A percentile compares a stretch with the other conserved stretches of the same genome.
Evolutionary conservation across 1,284 basidiomycete species (phyloP).

Genomic region (Cryptococcus maquisensis): DNA sequence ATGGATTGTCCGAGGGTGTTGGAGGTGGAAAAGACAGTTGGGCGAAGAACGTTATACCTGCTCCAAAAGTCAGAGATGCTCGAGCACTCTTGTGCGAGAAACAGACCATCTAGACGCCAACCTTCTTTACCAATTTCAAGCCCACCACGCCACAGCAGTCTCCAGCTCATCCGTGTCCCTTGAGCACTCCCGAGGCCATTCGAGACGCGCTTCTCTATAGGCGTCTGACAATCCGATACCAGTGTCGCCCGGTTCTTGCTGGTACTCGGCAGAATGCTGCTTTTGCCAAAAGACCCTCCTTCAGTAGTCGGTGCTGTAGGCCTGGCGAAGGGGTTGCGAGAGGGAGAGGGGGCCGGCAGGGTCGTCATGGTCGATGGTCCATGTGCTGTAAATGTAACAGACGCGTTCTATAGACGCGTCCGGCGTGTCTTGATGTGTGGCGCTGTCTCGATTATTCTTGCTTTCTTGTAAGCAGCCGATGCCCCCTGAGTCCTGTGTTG

Average conservation of each 20-base stretch:
- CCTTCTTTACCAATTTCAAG: constrained; percentile 45
- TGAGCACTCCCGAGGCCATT: too few species aligned
- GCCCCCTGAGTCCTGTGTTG: too few species aligned
- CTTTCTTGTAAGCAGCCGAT: too few species aligned
- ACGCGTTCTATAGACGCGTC: neutral
- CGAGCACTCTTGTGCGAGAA: too few species aligned
- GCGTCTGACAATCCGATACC: neutral
- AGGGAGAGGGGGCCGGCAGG: constrained; percentile 10
- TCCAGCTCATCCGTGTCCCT: constrained; percentile 21
- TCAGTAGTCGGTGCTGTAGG: constrained; percentile 10
- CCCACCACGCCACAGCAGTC: constrained; percentile 47
- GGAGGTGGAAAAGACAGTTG: constrained; percentile 26
- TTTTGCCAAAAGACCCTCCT: constrained; percentile 12
- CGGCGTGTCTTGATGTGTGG: too few species aligned
- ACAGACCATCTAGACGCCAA: constrained; percentile 42
- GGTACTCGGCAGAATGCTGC: constrained; percentile 14
- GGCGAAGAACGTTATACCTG: constrained; percentile 45
- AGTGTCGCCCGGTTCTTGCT: constrained; percentile 1
- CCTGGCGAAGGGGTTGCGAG: constrained; percentile 27
- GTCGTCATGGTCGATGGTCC: neutral
- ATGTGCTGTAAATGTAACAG: neutral
- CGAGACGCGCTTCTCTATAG: too few species aligned
- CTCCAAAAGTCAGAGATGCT: neutral
- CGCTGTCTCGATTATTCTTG: too few species aligned
- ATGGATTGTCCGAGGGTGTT: constrained; percentile 23